Percentiles rank a stretch among this genome's conserved stretches.
These are phyloP conservation scores for Nakazawaea pomicola DNA, from an alignment of 805 yeast genomes.

Conservation along the genomic window DNA sequence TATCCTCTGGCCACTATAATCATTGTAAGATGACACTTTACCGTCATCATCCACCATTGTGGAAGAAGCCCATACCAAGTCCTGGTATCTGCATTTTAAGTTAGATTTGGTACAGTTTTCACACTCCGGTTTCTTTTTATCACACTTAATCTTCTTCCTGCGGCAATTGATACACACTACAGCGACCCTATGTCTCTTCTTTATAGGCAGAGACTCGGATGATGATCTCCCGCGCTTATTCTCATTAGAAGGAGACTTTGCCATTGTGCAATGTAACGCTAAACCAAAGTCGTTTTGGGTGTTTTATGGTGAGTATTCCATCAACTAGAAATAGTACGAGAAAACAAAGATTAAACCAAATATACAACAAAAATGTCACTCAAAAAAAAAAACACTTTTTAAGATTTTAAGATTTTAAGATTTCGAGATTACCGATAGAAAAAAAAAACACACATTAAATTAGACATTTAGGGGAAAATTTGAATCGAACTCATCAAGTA, in stretches of 20 bases:
- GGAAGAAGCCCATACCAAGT: conserved; percentile 12
- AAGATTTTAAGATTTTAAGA: no score
- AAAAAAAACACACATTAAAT: no score
- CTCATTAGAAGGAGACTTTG: not conserved
- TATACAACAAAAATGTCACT: no score
- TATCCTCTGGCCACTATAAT: conserved; percentile 6
- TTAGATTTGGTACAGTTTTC: conserved; percentile 8
- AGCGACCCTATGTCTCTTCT: conserved; percentile 37
- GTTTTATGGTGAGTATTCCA: no score
- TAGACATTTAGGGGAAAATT: no score
- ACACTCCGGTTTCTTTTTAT: conserved; percentile 35
- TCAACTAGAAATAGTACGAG: not conserved
- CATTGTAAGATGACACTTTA: conserved; percentile 4
- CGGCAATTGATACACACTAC: conserved; percentile 42
- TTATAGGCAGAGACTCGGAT: not conserved
- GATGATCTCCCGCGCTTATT: not conserved
- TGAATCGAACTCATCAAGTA: no score
- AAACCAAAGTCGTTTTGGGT: no score
- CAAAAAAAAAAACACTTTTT: no score
- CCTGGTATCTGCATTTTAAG: conserved; percentile 8
- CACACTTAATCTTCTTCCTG: conserved; percentile 42
- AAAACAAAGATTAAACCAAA: no score
- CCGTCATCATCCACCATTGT: conserved; percentile 11
- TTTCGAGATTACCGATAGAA: no score
- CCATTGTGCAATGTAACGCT: not conserved